These are phyloP conservation scores for Brassica hybrid DNA, from an alignment of 441 rosid species.

Conservation along the genomic window DNA sequence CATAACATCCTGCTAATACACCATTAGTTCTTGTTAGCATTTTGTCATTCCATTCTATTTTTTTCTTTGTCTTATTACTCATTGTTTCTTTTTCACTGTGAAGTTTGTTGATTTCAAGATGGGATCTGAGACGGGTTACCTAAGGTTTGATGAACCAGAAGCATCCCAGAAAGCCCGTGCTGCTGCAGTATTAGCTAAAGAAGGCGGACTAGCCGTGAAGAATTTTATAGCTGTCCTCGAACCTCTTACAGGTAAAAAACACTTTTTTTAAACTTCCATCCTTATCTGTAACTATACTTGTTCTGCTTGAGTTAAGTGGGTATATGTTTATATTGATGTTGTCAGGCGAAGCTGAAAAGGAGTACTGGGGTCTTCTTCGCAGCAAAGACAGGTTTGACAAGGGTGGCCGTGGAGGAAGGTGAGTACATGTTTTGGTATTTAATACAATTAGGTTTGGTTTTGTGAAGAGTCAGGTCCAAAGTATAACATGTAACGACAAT, in stretches of 20 bases:
- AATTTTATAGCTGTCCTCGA: conserved; percentile 76
- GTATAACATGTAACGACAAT: neutral
- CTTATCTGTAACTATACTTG: neutral
- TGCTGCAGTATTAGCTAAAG: conserved; percentile 88
- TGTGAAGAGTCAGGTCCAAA: neutral
- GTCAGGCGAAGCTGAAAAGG: conserved; percentile 76
- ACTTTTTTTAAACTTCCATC: neutral
- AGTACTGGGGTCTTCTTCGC: conserved; percentile 70
- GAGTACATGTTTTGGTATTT: conserved; percentile 28
- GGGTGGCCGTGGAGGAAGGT: conserved; percentile 79
- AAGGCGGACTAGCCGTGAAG: conserved; percentile 84
- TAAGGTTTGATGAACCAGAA: conserved; percentile 88
- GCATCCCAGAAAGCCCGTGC: conserved; percentile 94
- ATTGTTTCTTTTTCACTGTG: neutral
- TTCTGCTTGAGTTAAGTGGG: conserved; percentile 13
- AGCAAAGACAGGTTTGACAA: conserved; percentile 61
- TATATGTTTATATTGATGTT: neutral
- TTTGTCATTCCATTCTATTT: neutral
- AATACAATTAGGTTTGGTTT: neutral
- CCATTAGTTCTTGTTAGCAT: neutral
- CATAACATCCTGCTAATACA: neutral
- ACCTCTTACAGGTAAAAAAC: conserved; percentile 75
- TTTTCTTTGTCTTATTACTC: neutral
- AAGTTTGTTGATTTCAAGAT: conserved; percentile 89
- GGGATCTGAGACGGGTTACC: conserved; percentile 79